Evolutionary conservation across 495 filamentous ascomycete species (phyloP).

Genomic region (Podospora pseudocomata): DNA sequence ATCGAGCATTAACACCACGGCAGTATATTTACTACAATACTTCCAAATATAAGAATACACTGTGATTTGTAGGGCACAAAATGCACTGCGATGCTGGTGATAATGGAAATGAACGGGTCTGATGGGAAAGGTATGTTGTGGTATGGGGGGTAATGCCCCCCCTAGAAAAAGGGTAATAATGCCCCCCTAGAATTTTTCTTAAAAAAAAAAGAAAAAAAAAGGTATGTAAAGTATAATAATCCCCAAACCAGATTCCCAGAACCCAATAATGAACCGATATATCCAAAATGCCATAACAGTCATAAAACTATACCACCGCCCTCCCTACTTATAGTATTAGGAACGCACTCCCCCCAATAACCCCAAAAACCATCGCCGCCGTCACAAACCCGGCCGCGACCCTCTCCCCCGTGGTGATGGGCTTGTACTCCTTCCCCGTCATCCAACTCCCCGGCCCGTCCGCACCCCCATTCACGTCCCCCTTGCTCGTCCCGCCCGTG

Average conservation of each 20-base stretch:
- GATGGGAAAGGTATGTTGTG: no score
- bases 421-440: conserved; percentile 24
- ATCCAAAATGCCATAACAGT: neutral
- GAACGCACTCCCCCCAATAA: conserved; percentile 47
- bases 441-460: conserved; percentile 12
- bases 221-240: neutral
- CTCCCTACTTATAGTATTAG: conserved; percentile 32
- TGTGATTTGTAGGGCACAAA: no score
- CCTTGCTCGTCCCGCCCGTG: conserved; percentile 63
- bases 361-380: conserved; percentile 50
- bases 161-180: no score
- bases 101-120: no score
- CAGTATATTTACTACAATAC: no score
- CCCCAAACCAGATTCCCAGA: neutral
- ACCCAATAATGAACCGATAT: neutral
- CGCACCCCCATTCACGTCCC: conserved; percentile 57
- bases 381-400: conserved; percentile 66
- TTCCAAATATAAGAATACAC: no score
- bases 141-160: no score
- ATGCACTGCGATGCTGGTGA: no score
- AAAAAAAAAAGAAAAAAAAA: no score
- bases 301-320: neutral
- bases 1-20: no score
- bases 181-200: no score
- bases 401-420: conserved; percentile 54